Evolutionary conservation across 306 rosid genomes (phyloP), one percentile per base, ranked within the genome.

Genomic region (Vigna nakashimae): DNA sequence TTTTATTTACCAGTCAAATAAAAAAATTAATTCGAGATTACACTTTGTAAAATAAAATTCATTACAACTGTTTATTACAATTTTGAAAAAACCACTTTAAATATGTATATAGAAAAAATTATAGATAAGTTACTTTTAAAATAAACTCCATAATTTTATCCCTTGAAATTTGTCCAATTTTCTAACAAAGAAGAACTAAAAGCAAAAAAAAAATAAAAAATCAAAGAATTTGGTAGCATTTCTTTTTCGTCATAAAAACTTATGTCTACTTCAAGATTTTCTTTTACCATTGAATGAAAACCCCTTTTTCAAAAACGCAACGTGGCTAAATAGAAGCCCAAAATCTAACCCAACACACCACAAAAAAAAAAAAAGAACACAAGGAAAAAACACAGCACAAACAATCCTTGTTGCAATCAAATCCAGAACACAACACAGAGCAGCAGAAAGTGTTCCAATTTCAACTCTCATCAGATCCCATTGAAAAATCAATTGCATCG

Each of bases 291-390:
- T 2, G n/a, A 45, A 42, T 40, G 34, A 9, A 42, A 42, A 2
- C 30, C 43, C 24, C 18, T 78, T 58, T 32, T 78, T 7, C 43
- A n/a, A n/a, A 55, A 15, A 2, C 11, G 65, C 66, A 62, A 79
- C 82, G 78, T 79, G 82, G 82, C 77, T 24, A 62, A 71, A 50
- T 77, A 36, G 38, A 69, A 58, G 65, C 73, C 82, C 50, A 50
- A 60, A 20, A 22, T 62, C 2, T 64, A 60, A 60, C 66, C 78
- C 72, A 71, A 62, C 3, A 32, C 70, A 9, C 20, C 22, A 4
- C 18, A 49, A 42, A 50, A 3, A 56, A 26, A 24, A 2, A 7
- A 18, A 9, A n/a, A 52, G 5, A 40, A 7, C 16, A 7, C 2
- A 1, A 1, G 16, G 7, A 16, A 7, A 15, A 30, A 1, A 1